Conservation (phyloP, 208 protist species). For the Trypanosoma congolense region DNA sequence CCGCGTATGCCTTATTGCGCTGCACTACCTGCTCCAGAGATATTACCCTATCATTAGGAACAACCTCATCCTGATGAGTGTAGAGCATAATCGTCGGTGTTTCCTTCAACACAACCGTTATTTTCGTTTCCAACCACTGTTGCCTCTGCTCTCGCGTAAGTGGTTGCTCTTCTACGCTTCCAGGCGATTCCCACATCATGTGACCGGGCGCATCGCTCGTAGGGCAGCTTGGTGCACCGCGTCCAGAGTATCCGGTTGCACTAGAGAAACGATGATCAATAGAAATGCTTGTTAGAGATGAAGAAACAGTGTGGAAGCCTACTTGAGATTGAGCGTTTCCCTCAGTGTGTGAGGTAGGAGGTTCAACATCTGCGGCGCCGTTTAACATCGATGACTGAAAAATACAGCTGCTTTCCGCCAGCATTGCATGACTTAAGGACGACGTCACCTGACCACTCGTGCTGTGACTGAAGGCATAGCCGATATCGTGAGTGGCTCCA, state of each 20-base stretch:
- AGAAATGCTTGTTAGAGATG: slow-evolving; percentile 21
- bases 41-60: slow-evolving; percentile 55
- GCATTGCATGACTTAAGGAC: slow-evolving; percentile 9
- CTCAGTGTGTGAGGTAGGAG: neutral
- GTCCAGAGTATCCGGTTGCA: neutral
- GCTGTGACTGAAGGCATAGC: neutral
- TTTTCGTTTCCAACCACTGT: slow-evolving; percentile 51
- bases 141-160: slow-evolving; percentile 45
- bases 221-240: neutral
- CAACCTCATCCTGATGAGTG: slow-evolving; percentile 78
- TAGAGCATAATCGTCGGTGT: slow-evolving; percentile 87
- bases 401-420: slow-evolving; percentile 34
- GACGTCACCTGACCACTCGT: neutral
- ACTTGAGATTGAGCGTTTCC: slow-evolving; percentile 4
- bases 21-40: slow-evolving; percentile 35
- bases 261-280: slow-evolving; percentile 5
- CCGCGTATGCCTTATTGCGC: slow-evolving; percentile 47
- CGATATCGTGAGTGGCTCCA: slow-evolving; percentile 7
- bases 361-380: slow-evolving; percentile 16
- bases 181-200: slow-evolving; percentile 26
- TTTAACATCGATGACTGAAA: slow-evolving; percentile 70
- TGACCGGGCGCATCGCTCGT: neutral
- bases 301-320: slow-evolving; percentile 10
- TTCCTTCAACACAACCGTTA: slow-evolving; percentile 66
- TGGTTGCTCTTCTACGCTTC: neutral